Conservation (phyloP, 2,329 filamentous ascomycete genomes). For the Colletotrichum melonis region DNA sequence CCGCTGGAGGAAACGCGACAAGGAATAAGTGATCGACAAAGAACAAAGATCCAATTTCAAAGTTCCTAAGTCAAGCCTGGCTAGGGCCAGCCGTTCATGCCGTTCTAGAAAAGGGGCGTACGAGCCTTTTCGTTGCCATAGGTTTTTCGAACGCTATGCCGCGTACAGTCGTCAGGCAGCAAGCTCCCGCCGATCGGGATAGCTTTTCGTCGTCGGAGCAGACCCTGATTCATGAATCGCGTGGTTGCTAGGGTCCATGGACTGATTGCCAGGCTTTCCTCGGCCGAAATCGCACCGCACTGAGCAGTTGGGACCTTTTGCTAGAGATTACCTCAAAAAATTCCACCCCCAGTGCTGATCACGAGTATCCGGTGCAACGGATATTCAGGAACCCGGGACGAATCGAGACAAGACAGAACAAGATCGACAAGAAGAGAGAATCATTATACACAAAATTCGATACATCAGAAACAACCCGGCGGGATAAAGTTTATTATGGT, state of each 20-base stretch:
- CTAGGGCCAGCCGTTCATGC: not conserved
- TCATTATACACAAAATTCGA: not conserved
- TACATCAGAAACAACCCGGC: not conserved
- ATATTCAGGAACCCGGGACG: not conserved
- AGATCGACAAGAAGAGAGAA: not conserved
- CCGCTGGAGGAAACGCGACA: constrained; percentile 9
- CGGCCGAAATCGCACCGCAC: not conserved
- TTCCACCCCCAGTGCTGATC: not conserved
- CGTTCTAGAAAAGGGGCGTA: not conserved
- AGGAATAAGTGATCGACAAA: constrained; percentile 6
- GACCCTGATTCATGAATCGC: constrained; percentile 21
- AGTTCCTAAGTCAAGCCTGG: not conserved
- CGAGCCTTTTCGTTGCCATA: not conserved
- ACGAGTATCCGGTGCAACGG: not conserved
- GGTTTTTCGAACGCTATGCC: not conserved
- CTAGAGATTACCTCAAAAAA: not conserved
- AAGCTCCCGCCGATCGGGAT: not conserved
- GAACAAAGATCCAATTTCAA: not conserved
- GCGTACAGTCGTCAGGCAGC: not conserved
- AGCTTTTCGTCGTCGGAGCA: not conserved
- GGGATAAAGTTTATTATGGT: not conserved
- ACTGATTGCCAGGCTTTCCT: not conserved
- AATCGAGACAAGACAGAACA: not conserved
- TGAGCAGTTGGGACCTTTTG: not conserved
- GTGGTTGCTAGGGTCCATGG: not conserved